Percentiles rank a stretch among this genome's conserved stretches.
Conservation (phyloP, 108 stramenopile genomes). For the Phaeodactylum tricornutum region DNA sequence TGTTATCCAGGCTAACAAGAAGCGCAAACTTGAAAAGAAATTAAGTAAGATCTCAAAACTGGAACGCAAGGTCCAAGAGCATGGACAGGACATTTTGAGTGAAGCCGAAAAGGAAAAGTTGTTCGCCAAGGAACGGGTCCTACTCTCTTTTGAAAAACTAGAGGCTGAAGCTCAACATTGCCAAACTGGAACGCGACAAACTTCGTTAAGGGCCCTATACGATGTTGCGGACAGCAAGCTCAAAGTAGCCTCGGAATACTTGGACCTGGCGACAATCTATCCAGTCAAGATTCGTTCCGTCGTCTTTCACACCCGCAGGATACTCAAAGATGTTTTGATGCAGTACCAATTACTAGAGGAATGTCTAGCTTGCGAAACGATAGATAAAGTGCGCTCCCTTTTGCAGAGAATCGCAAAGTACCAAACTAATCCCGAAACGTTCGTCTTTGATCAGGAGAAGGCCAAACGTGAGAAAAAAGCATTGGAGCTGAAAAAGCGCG, state of each 20-base stretch:
- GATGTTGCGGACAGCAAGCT: slow-evolving; percentile 22
- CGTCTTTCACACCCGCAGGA: slow-evolving; percentile 81
- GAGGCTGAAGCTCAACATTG: background rate
- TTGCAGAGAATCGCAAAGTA: slow-evolving; percentile 29
- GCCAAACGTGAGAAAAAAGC: slow-evolving; percentile 58
- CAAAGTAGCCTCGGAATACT: slow-evolving; percentile 67
- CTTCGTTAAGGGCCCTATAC: slow-evolving; percentile 8
- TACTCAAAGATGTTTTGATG: slow-evolving; percentile 55
- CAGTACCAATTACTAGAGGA: slow-evolving; percentile 84
- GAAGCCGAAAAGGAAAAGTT: slow-evolving; percentile 47
- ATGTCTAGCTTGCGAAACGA: slow-evolving; percentile 47
- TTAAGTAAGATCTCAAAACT: slow-evolving; percentile 45
- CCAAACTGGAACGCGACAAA: background rate
- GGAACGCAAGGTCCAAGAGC: slow-evolving; percentile 25
- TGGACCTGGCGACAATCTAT: slow-evolving; percentile 49
- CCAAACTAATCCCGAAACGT: slow-evolving; percentile 39
- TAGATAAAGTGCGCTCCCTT: slow-evolving; percentile 20
- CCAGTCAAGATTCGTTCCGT: slow-evolving; percentile 74
- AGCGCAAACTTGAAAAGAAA: slow-evolving; percentile 46
- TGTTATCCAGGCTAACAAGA: slow-evolving; percentile 8
- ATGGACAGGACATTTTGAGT: slow-evolving; percentile 16
- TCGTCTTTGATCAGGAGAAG: slow-evolving; percentile 66
- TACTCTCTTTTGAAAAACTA: slow-evolving; percentile 6
- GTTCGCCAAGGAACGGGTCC: slow-evolving; percentile 19
- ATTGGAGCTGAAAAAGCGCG: slow-evolving; percentile 42